Percentiles rank a stretch among this genome's conserved stretches.
These are phyloP conservation scores for Phaeomoniella chlamydospora DNA, from an alignment of 2,329 filamentous ascomycete species.

Conservation along the genomic window DNA sequence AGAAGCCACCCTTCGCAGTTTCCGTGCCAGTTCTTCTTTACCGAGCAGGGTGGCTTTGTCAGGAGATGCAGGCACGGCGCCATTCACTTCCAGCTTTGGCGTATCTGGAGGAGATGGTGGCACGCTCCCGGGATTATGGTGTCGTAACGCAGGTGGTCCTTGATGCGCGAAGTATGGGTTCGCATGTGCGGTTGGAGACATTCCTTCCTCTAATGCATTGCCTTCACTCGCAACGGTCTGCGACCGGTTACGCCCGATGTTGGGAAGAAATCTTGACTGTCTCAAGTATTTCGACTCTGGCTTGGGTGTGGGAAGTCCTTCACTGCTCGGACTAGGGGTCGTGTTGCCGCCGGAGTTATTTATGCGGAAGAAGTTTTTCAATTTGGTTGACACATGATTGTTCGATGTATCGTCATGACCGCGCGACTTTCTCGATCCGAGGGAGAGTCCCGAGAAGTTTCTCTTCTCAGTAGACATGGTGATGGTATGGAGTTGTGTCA, in stretches of 20 bases:
- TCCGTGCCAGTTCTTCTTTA: slow-evolving; percentile 87
- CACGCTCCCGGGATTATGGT: slow-evolving; percentile 88
- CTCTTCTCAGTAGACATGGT: slow-evolving; percentile 29
- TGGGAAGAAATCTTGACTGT: slow-evolving; percentile 78
- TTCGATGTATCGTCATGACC: slow-evolving; percentile 22
- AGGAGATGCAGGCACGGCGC: slow-evolving; percentile 48
- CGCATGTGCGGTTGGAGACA: slow-evolving; percentile 81
- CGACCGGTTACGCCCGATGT: slow-evolving; percentile 75
- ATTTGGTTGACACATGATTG: slow-evolving; percentile 35
- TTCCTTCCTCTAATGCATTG: slow-evolving; percentile 69
- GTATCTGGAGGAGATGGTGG: slow-evolving; percentile 88
- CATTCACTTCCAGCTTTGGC: slow-evolving; percentile 60
- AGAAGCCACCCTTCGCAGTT: slow-evolving; percentile 84
- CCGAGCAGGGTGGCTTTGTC: slow-evolving; percentile 60
- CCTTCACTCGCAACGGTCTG: slow-evolving; percentile 87
- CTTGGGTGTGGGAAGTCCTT: slow-evolving; percentile 32
- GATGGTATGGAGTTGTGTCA: slow-evolving; percentile 28
- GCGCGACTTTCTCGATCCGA: slow-evolving; percentile 28
- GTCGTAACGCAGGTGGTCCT: slow-evolving; percentile 79
- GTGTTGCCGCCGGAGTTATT: slow-evolving; percentile 37
- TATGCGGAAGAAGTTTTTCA: slow-evolving; percentile 58
- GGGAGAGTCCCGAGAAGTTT: slow-evolving; percentile 29
- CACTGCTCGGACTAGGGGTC: slow-evolving; percentile 19
- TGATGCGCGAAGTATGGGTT: slow-evolving; percentile 98
- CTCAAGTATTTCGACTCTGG: slow-evolving; percentile 56